Evolutionary conservation across 1,139 yeast genomes (phyloP).

Genomic region (Candida pseudoviswanathii): DNA sequence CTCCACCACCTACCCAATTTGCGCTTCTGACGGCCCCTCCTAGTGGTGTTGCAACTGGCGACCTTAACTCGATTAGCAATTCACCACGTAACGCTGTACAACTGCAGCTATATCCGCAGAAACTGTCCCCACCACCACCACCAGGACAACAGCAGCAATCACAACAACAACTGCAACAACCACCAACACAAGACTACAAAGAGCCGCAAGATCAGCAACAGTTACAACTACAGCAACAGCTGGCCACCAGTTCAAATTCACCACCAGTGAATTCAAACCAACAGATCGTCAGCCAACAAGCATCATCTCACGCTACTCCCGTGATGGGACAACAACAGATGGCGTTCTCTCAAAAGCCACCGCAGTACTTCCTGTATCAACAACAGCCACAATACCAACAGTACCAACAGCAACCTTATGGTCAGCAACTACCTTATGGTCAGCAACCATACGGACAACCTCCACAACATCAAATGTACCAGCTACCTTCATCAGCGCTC

Average conservation of each 20-base stretch:
- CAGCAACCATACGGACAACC: neutral
- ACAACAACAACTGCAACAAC: neutral
- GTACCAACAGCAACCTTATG: slow-evolving; percentile 11
- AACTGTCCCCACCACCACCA: neutral
- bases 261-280: too few relatives aligned
- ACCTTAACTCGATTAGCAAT: too few relatives aligned
- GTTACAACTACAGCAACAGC: neutral
- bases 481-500: neutral
- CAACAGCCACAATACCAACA: neutral
- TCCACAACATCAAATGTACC: neutral
- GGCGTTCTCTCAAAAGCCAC: too few relatives aligned
- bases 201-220: neutral
- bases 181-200: neutral
- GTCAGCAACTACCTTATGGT: slow-evolving; percentile 12
- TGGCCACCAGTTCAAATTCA: too few relatives aligned
- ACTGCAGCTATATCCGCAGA: too few relatives aligned
- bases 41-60: too few relatives aligned
- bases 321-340: too few relatives aligned
- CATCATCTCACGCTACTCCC: too few relatives aligned
- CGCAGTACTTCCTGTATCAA: neutral
- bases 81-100: too few relatives aligned
- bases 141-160: neutral
- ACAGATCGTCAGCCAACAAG: too few relatives aligned
- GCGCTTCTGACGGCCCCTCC: neutral
- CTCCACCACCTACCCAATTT: neutral